These are phyloP conservation scores for Posidonia australis DNA, from an alignment of 106 monocot species.

Conservation along the genomic window DNA sequence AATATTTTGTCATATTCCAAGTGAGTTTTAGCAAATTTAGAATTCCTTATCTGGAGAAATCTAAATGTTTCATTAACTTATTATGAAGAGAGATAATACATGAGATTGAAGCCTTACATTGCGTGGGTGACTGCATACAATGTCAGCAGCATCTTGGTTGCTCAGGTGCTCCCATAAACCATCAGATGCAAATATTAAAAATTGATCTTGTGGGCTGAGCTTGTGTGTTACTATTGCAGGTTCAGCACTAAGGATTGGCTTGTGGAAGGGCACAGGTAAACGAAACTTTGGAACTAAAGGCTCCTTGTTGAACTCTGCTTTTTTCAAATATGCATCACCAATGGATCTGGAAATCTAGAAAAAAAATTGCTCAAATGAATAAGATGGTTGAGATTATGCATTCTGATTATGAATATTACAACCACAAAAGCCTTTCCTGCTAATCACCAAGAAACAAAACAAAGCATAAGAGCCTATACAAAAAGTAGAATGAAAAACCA, in stretches of 20 bases:
- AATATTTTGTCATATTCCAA: no score
- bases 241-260: slow-evolving; percentile 57
- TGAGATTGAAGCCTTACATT: slow-evolving; percentile 25
- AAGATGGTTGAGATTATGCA: no score
- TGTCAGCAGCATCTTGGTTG: slow-evolving; percentile 58
- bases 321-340: slow-evolving; percentile 66
- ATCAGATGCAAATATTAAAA: slow-evolving; percentile 38
- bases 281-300: slow-evolving; percentile 49
- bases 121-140: slow-evolving; percentile 43
- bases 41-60: no score
- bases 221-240: slow-evolving; percentile 45
- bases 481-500: no score
- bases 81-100: not conserved
- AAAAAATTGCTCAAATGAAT: not conserved
- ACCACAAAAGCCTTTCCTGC: not conserved
- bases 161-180: slow-evolving; percentile 68
- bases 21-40: not conserved
- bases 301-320: slow-evolving; percentile 55
- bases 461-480: not conserved
- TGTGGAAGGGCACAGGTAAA: slow-evolving; percentile 28
- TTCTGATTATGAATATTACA: not conserved
- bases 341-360: slow-evolving; percentile 66
- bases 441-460: not conserved
- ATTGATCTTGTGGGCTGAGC: slow-evolving; percentile 53
- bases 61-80: no score